Evolutionary conservation across 768 basidiomycete species (phyloP), one percentile per base, ranked within the genome.

Genomic region (Coprinopsis sp.): DNA sequence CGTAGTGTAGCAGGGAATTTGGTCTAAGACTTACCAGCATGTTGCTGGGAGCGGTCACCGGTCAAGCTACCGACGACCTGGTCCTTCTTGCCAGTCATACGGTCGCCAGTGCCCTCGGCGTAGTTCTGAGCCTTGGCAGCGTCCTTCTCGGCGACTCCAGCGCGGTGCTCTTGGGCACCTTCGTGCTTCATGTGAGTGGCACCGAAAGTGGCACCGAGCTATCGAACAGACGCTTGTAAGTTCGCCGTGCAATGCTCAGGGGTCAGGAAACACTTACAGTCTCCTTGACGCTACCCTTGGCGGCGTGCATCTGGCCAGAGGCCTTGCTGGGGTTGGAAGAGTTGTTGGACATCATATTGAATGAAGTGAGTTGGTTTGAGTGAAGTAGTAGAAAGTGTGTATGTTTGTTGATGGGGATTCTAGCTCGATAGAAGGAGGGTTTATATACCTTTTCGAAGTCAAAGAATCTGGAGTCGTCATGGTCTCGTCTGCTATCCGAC

Each of bases 121-220:
- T 73, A 77, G 8, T 67, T 73, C 49, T 74, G 55, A 13, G 70
- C 67, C 50, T 73, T 66, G 8, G 73, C 72, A n/a, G 70, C 69
- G 37, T 70, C 64, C 54, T 66, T 64, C 56, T 74, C 71, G 2
- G 65, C 65, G 54, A 77, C 72, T 29, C 75, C 77, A 22, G 63
- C 51, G 4, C 64, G 66, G 51, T 77, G 76, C 59, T 78, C 76
- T 47, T 73, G 42, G 57, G 69, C 65, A n/a, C 77, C 76, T 11
- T 68, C 65, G 2, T 63, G 49, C 37, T 64, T 55, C 74, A 75
- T 75, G 12, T 72, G 62, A 6, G 52, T 50, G 7, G 70, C 61
- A 6, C 75, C 75, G 12, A 75, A 77, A 22, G 69, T 27, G 54
- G 70, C 69, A 10, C 76, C 77, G 40, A 53, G 31, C 43, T 50